Percentiles rank a stretch among this genome's conserved stretches.
These are phyloP conservation scores for Leishmania tarentolae DNA, from an alignment of 208 protist genomes.

Conservation along the genomic window DNA sequence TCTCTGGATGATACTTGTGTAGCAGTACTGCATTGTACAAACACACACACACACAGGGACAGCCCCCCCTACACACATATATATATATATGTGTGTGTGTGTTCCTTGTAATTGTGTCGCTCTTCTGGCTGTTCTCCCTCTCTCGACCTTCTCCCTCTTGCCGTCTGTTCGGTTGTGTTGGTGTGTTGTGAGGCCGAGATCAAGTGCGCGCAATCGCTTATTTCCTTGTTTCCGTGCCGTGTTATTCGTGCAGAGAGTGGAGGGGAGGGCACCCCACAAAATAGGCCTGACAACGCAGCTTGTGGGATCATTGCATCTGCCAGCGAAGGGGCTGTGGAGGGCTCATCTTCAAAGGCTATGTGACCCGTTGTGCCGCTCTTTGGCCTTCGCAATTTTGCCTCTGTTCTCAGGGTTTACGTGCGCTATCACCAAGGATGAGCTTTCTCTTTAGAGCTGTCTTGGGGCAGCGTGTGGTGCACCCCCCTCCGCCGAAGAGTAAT, in stretches of 20 bases:
- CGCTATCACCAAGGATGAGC: constrained; percentile 49
- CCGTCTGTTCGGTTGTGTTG: background rate
- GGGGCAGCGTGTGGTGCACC: constrained; percentile 81
- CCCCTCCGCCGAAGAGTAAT: constrained; percentile 13
- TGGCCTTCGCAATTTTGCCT: background rate
- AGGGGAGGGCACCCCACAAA: too few species aligned
- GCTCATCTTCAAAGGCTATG: background rate
- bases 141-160: background rate
- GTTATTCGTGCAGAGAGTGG: too few species aligned
- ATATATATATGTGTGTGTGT: background rate
- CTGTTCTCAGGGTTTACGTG: background rate
- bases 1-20: background rate
- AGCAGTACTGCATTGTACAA: background rate
- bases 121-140: background rate
- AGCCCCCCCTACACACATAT: background rate
- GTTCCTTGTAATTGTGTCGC: background rate
- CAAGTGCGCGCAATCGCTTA: background rate
- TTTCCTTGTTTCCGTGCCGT: constrained; percentile 5
- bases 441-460: constrained; percentile 75
- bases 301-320: background rate
- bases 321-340: background rate
- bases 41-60: background rate
- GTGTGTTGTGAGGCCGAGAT: background rate
- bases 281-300: background rate
- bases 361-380: background rate